These are phyloP conservation scores for Pleurostoma richardsiae DNA, from an alignment of 2,329 filamentous ascomycete species.

Conservation along the genomic window DNA sequence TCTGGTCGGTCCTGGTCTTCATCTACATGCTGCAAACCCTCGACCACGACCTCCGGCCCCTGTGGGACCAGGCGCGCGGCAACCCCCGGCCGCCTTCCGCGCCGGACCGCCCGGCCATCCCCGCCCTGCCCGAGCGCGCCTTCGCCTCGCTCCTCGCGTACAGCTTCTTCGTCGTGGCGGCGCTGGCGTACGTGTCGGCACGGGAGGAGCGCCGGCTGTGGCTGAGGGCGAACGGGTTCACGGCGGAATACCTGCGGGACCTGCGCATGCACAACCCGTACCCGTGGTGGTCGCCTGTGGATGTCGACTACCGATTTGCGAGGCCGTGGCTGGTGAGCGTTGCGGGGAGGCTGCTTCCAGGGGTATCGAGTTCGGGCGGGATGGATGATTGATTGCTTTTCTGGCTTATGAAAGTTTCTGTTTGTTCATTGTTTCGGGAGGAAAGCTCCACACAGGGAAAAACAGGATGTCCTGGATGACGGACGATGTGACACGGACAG, in stretches of 20 bases:
- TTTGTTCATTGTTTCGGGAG: too few relatives aligned
- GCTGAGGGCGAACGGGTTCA: constrained; percentile 13
- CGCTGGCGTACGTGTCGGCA: constrained; percentile 9
- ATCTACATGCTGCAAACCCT: not conserved
- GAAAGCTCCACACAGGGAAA: too few relatives aligned
- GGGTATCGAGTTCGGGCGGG: too few relatives aligned
- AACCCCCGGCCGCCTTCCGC: too few relatives aligned
- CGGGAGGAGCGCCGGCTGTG: constrained; percentile 16
- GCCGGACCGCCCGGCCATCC: not conserved
- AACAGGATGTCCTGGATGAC: too few relatives aligned
- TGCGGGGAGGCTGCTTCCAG: constrained; percentile 3
- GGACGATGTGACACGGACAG: too few relatives aligned
- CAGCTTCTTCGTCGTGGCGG: constrained; percentile 1
- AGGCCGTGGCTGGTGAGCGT: constrained; percentile 5
- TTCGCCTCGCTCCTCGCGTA: not conserved
- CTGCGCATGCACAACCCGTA: constrained; percentile 9
- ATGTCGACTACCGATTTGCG: constrained; percentile 13
- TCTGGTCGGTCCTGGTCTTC: not conserved
- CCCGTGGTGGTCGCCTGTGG: constrained; percentile 11
- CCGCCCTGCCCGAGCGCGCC: not conserved
- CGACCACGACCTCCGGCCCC: not conserved
- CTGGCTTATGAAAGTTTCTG: too few relatives aligned
- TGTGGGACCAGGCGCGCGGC: too few relatives aligned
- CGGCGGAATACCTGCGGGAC: constrained; percentile 12
- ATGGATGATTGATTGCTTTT: too few relatives aligned